Base-by-base conservation (phyloP, 2,329 filamentous ascomycete genomes). In the Fusarium incarnatum region DNA sequence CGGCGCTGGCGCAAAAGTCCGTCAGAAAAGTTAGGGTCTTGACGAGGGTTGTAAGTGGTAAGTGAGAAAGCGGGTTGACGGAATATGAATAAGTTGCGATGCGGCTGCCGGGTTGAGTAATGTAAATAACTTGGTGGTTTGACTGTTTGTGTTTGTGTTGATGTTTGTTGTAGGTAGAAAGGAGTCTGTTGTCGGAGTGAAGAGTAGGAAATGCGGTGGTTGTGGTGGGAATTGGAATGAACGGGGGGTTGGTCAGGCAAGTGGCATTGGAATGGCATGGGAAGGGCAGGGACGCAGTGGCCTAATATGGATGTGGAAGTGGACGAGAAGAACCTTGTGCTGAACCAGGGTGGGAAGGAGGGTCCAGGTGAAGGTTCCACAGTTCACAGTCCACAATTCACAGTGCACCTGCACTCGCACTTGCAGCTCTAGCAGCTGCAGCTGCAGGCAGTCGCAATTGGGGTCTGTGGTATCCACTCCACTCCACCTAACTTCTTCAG, bases 201-300 rank as follows among this genome's bases (percentile, higher is more conserved):
- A 67, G 68, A 70, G 56, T 30, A 72, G 68, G 52, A 67, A 70
- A 70, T 70, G 47, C 56, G 68, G 70, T 72, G 68, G 70, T 67
- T 45, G 66, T 65, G 69, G 69, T 70, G 63, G 69, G 59, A 69
- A 74, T 56, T 70, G 68, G 71, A 68, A 71, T 71, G 69, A 63
- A 71, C 64, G 68, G 68, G 68, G 70, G 69, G 71, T 68, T 71
- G 72, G 66, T 72, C 56, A 72, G 68, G 60, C 64, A 71, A 59
- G 68, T 71, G 55, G 54, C 63, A 70, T 69, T 58, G 66, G 66
- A 66, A 62, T 69, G 72, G 60, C 57, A 61, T 61, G 64, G 69
- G 66, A 66, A 63, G 72, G 65, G 63, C 64, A 71, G 65, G 72
- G 72, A 68, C 42, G 66, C 62, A 68, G 56, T 60, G 72, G 70